Base-by-base conservation (phyloP, 2,329 filamentous ascomycete species). In the Pseudogymnoascus sp. region DNA sequence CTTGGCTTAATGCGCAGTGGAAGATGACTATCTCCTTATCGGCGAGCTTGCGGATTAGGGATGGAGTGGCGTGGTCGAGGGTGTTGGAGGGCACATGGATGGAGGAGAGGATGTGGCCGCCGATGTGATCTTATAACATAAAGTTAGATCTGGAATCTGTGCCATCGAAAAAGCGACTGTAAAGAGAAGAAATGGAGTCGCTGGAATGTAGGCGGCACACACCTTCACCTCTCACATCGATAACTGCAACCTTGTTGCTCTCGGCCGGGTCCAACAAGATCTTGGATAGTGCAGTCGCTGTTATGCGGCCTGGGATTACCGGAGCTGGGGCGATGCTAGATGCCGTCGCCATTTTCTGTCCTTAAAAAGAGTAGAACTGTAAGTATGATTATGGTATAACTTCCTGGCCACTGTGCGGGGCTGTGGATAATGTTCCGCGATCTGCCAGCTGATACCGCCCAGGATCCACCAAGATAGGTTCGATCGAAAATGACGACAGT, bases 1-100 rank as follows among this genome's bases (percentile, higher is more conserved):
- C 89, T 78, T 98, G 95, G 68, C 89, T 93, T 62, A 98, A 79
- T 16, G 90, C 89, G 76, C 95, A 99, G 78, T 99, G 95, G 75
- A 99, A 99, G 1, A 99, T 85, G 12, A 99, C 91, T 10, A 83
- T 88, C 63, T 95, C 85, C 75, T 91, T 92, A 72, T 88, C 86
- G 67, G 85, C 79, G 59, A 97, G 83, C 46, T 83, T 86, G 63
- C 91, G 86, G 11, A 96, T 81, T n/a, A 99, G 84, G 66, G 92
- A 90, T 0, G 93, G 89, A 75, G 95, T 85, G 68, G 83, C 85
- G 72, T 84, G 84, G 70, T 96, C 90, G 59, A 98, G 83, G 16
- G 85, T 84, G 53, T 77, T 78, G 60, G 84, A 89, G 0, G 95
- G 92, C 11, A 91, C 82, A 80, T 96, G 90, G 61, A 82, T 84